Evolutionary conservation across 306 rosid species (phyloP), one percentile per base, ranked within the genome.

Genomic region (Fagus sylvatica): DNA sequence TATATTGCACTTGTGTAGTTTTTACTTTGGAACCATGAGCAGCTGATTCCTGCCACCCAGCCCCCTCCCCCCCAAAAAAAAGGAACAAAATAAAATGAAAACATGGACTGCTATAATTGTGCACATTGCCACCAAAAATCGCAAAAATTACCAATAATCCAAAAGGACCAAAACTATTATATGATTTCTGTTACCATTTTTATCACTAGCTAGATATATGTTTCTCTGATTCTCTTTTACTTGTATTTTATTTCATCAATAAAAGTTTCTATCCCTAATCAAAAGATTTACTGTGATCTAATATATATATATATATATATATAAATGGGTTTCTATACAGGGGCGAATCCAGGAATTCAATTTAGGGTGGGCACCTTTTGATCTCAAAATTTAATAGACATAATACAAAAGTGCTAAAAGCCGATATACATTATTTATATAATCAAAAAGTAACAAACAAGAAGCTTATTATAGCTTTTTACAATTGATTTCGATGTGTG

Each of bases 201-300:
- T 67, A 39, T 46, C 53, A 64, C 37, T 71, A 60, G 30, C 80
- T 48, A 42, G 13, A 59, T 46, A 42, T 68, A 49, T 39, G 59
- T 22, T 48, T 53, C 55, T 85, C 78, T 75, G 64, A 83, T 61
- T 79, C 72, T 28, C 32, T 22, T 69, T 43, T 36, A 81, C 72
- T 46, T 76, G 28, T 22, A 22, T 22, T 22, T 22, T 22, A 22
- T 22, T 22, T 22, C 28, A 22, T 22, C 28, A 22, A 22, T 22
- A 22, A 22, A 22, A 22, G 28, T 22, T 22, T 22, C 28, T 22
- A 22, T 22, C 28, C 28, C 28, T 22, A 22, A 22, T 22, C 28
- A 22, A 22, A 22, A 22, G 28, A 22, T 22, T 22, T 22, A 22
- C 28, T 22, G 28, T 22, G 28, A 22, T 22, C 28, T 22, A 22